Evolutionary conservation across 352 stramenopile genomes (phyloP), one percentile per base, ranked within the genome.

Genomic region (Pythium graminicola): DNA sequence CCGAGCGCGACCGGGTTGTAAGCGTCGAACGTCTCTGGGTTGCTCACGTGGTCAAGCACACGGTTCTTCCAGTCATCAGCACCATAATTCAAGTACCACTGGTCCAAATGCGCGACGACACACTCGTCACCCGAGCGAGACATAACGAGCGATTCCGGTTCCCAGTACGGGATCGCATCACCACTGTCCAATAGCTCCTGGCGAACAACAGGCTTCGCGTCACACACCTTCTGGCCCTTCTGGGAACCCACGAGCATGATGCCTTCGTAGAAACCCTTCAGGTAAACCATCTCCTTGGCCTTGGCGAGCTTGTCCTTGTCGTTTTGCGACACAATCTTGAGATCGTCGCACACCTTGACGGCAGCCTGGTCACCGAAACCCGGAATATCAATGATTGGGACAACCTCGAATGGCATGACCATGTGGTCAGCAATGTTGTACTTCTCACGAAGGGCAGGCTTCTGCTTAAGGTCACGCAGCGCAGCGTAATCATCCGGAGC

Each of bases 31-130:
- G 58, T 88, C 36, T 96, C 72, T 4, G 81, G 70, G 67, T 96
- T 78, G 55, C 81, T 88, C 29, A 99, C 93, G 67, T 99, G 96
- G 19, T 97, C 80, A 51, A 95, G 77, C 33, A 99, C 95, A 28
- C 86, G 82, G 32, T 95, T 81, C 60, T 96, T 96, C 97, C 97
- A 99, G 53, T 97, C 91, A 65, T 99, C 95, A 32, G 98, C 95
- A 50, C 97, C 97, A 67, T 99, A 99, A 14, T 89, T 93, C 47
- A 99, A 75, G 67, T 99, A 99, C 97, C 96, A 99, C 80, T 99
- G 97, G 83, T 99, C 97, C 46, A 98, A 90, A 26, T 98, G 94
- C 19, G 97, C 97, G 33, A 99, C 97, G 5, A 99, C 96, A 66
- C 97, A 99, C 69, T 99, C 97, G 62, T 99, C 97, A 33, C 97